Evolutionary conservation across 2,329 filamentous ascomycete genomes (phyloP), one percentile per base, ranked within the genome.

Genomic region (Sporothrix protearum): DNA sequence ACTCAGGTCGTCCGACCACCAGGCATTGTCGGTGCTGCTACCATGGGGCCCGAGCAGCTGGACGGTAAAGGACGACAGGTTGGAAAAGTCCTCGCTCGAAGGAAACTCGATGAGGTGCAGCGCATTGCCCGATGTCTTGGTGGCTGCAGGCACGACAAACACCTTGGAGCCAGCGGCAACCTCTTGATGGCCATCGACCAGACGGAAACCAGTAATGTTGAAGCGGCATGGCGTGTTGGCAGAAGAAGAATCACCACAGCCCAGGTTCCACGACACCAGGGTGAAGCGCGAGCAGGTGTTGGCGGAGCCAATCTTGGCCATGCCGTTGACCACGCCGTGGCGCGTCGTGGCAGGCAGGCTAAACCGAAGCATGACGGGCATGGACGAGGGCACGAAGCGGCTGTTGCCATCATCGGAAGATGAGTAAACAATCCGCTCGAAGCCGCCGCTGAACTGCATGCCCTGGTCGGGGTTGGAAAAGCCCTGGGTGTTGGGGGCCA

Each of bases 1-100:
- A 5, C 30, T 51, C 12, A 85, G 70, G 74, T 85, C 81, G 74
- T 85, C 83, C 67, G 81, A 81, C 82, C 82, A 85, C 83, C 83
- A 85, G 10, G 77, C 78, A 71, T 77, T 78, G 30, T 19, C 66
- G 14, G 10, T 14, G 14, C 19, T n/a, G 79, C 80, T 33, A 14
- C 45, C 71, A 3, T 76, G 77, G n/a, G 76, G 76, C n/a, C 79
- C 80, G 14, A 81, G 76, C 14, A 81, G 76, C n/a, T 80, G 79
- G 55, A 85, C 77, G 9, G 79, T 78, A 75, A 86, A 72, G 2
- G 80, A 79, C 0, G 76, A 80, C 51, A 83, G 75, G 55, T 81
- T 77, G 42, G 72, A 68, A 72, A 82, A 81, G 42, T 49, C 25
- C 5, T 47, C 71, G 7, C 71, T 33, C 0, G 75, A 67, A 14